phyloP scores from a whole-genome alignment of 2,329 filamentous ascomycete species.

The Diaporthe australafricana region DNA sequence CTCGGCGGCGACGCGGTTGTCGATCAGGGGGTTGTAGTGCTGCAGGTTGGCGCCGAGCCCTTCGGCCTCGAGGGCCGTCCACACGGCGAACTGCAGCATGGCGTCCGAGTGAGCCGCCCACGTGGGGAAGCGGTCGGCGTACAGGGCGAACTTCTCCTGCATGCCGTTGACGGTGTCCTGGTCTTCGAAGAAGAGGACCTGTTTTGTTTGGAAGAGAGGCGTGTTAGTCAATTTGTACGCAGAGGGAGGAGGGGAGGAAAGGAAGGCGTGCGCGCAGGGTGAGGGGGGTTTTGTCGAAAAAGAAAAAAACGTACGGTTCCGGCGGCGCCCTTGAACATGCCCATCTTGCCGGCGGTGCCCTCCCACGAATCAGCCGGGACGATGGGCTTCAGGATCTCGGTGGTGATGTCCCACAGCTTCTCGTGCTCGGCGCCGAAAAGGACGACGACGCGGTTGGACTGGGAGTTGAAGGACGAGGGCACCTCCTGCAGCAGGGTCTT shows the following conservation, averaged over 20 bases:
- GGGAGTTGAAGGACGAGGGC: constrained; percentile 89
- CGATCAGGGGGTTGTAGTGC: constrained; percentile 91
- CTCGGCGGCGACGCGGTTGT: constrained; percentile 74
- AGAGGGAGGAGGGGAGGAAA: no score
- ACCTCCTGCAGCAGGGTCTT: constrained; percentile 73
- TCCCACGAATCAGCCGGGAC: constrained; percentile 75
- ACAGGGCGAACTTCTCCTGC: constrained; percentile 76
- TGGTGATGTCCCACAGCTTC: constrained; percentile 84
- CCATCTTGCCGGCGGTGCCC: constrained; percentile 57
- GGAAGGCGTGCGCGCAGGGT: no score
- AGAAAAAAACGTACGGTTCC: constrained; percentile 72
- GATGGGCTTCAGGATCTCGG: constrained; percentile 73
- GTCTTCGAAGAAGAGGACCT: constrained; percentile 90
- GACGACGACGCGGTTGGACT: constrained; percentile 82
- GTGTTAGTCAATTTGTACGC: background rate
- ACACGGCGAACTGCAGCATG: constrained; percentile 85
- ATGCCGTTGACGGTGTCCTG: constrained; percentile 72
- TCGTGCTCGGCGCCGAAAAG: constrained; percentile 87
- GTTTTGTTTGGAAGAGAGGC: background rate
- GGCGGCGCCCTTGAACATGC: constrained; percentile 75
- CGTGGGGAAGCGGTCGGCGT: constrained; percentile 81
- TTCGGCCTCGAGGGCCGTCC: constrained; percentile 85
- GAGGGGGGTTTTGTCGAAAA: no score
- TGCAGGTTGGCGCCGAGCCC: constrained; percentile 90
- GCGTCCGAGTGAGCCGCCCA: constrained; percentile 83